Evolutionary conservation across 257 asterid genomes (phyloP), one percentile per base, ranked within the genome.

Genomic region (Jasminum sambac): DNA sequence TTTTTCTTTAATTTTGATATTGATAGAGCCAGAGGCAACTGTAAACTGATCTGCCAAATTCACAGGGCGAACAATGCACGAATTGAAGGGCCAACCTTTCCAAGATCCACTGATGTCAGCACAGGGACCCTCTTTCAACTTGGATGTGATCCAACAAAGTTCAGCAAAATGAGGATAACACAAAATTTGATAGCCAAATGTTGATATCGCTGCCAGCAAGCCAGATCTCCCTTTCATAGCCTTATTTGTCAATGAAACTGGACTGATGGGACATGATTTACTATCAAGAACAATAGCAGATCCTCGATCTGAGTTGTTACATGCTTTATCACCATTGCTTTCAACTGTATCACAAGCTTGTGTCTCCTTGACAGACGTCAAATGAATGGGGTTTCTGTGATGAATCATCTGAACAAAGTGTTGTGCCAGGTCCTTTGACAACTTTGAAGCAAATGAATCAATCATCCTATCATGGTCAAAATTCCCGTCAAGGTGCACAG

Each of bases 81-180:
- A 81, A 82, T 91, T 91, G 73, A 91, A 91, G 50, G 98, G 98
- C 99, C 98, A 95, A 55, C 95, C 91, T 82, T 84, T 95, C 98
- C 94, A 91, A 13, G 90, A 90, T 26, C 99, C 98, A 39, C 69
- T 73, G 26, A 89, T 74, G 52, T 80, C 83, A 75, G 91, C 90
- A 82, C 65, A 79, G 13, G 98, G 99, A 55, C 99, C 99, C 79
- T 86, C 91, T 79, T 89, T 91, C 84, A 95, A 72, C 81, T 95
- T 95, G 66, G 99, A 95, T 42, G 98, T 91, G 69, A 89, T 88
- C 99, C 98, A 95, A 81, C 99, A 95, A 78, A 95, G 95, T 80
- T 88, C 99, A 66, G 96, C 94, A 81, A 95, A 95, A 83, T 95
- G 97, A 74, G 99, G 99, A 82, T 90, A 95, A 61, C 82, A 78